A percentile compares a stretch with the other conserved stretches of the same genome.
phyloP scores from a whole-genome alignment of 2,329 filamentous ascomycete genomes.

The Fusarium proliferatum region DNA sequence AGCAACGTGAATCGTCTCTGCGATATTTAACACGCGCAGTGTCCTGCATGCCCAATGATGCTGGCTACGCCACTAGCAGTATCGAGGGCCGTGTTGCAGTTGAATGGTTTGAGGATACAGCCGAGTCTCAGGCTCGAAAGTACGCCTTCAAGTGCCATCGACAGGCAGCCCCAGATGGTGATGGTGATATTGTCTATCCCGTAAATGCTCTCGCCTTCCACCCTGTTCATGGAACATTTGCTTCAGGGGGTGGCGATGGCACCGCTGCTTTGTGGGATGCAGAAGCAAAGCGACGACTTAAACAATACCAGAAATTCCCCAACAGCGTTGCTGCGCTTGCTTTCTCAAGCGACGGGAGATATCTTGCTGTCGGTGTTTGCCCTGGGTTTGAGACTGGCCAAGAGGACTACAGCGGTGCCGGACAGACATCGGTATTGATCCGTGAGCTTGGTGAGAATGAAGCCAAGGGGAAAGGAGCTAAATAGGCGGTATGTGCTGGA shows the following conservation, averaged over 20 bases:
- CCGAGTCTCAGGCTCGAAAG: conserved; percentile 89
- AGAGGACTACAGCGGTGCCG: conserved; percentile 79
- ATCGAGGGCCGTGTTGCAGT: conserved; percentile 97
- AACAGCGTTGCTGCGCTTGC: conserved; percentile 81
- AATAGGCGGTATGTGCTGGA: conserved; percentile 55
- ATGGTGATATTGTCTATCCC: conserved; percentile 85
- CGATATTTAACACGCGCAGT: conserved; percentile 96
- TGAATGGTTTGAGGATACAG: conserved; percentile 94
- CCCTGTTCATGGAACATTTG: conserved; percentile 84
- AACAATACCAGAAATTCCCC: conserved; percentile 87
- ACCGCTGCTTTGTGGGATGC: conserved; percentile 95
- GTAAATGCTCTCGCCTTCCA: conserved; percentile 93
- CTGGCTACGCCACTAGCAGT: conserved; percentile 89
- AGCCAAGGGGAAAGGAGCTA: conserved; percentile 84
- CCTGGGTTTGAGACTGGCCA: conserved; percentile 90
- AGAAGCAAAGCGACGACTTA: conserved; percentile 87
- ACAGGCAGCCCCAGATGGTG: conserved; percentile 72
- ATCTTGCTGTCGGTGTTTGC: conserved; percentile 82
- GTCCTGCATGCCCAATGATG: conserved; percentile 95
- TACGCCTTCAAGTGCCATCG: conserved; percentile 99
- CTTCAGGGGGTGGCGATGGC: conserved; percentile 88
- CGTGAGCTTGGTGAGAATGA: conserved; percentile 88
- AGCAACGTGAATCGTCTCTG: conserved; percentile 90
- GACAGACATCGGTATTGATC: conserved; percentile 81
- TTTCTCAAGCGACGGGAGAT: conserved; percentile 82